Evolutionary conservation across 148 eudicot genomes (phyloP).

Genomic region (Pouteria glomerata): DNA sequence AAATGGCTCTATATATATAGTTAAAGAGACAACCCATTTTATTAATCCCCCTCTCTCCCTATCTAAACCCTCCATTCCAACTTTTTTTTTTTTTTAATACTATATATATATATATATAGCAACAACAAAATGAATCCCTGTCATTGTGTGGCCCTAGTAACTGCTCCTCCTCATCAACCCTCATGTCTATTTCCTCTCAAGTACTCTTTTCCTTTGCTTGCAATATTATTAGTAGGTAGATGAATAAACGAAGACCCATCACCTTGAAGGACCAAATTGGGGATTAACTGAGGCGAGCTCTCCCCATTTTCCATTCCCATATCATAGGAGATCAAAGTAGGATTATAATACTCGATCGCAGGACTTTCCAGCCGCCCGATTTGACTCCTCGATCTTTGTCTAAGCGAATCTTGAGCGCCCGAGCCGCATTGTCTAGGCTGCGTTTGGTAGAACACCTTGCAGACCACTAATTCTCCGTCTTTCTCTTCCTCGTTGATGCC

Average conservation of each 20-base stretch:
- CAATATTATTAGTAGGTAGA: constrained; percentile 18
- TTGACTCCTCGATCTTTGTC: background rate
- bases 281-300: constrained; percentile 38
- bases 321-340: constrained; percentile 34
- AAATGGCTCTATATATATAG: constrained; percentile 2
- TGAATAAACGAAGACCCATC: constrained; percentile 41
- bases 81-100: too few relatives aligned
- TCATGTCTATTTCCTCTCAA: constrained; percentile 20
- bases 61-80: background rate
- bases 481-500: constrained; percentile 79
- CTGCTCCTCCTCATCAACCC: too few relatives aligned
- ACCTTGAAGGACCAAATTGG: constrained; percentile 47
- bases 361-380: too few relatives aligned
- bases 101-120: background rate
- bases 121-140: background rate
- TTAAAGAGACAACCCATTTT: background rate
- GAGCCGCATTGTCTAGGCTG: constrained; percentile 78
- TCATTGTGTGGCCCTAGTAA: background rate
- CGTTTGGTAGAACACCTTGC: constrained; percentile 93
- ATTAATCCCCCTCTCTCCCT: background rate
- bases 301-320: constrained; percentile 28
- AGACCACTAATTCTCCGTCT: constrained; percentile 81
- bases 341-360: constrained; percentile 26
- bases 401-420: constrained; percentile 13
- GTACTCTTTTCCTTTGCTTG: constrained; percentile 31